phyloP scores from a whole-genome alignment of 73 alveolate species.

The Tetrahymena malaccensis region DNA sequence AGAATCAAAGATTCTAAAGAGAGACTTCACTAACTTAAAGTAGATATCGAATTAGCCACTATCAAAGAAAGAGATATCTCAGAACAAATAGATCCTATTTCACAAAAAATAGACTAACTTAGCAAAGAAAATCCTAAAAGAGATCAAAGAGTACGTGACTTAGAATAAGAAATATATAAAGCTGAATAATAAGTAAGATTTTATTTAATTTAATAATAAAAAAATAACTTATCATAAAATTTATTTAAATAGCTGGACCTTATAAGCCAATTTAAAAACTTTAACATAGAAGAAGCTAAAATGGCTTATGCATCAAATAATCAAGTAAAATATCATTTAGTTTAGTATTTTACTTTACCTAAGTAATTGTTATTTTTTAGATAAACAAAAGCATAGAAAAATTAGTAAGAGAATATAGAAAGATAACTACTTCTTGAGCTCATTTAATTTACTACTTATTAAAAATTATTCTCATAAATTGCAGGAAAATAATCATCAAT shows the following conservation, averaged over 20 bases:
- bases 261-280: background rate
- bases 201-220: background rate
- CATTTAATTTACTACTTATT: too few relatives aligned
- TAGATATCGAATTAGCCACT: background rate
- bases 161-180: background rate
- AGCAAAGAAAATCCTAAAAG: background rate
- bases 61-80: background rate
- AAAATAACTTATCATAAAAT: background rate
- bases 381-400: background rate
- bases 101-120: background rate
- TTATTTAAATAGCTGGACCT: background rate
- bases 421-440: background rate
- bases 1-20: background rate
- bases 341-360: background rate
- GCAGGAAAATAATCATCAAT: too few relatives aligned
- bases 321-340: background rate
- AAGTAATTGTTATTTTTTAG: background rate
- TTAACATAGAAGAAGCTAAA: background rate
- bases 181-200: background rate
- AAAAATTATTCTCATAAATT: too few relatives aligned
- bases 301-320: background rate
- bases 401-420: background rate
- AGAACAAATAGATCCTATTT: background rate
- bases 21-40: background rate
- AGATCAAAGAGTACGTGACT: background rate